phyloP scores from a whole-genome alignment of 257 asterid species.

The Craterostigma plantagineum region DNA sequence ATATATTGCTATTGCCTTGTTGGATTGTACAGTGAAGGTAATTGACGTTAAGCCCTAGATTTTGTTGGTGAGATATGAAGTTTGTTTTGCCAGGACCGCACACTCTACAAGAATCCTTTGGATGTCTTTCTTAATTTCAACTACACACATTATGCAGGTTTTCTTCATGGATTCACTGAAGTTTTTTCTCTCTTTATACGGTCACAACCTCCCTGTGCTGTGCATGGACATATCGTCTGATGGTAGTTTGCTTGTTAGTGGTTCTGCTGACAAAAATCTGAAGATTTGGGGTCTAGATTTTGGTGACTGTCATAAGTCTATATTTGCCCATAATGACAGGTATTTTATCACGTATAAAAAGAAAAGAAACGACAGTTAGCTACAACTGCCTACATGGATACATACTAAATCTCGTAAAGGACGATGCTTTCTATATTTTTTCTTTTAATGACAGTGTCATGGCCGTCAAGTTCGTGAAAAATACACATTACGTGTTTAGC shows the following conservation, averaged over 20 bases:
- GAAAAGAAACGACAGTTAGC: too few species aligned
- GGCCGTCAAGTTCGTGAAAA: slow-evolving; percentile 76
- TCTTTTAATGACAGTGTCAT: slow-evolving; percentile 43
- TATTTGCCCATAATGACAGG: slow-evolving; percentile 90
- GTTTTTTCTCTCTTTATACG: slow-evolving; percentile 59
- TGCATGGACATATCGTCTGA: slow-evolving; percentile 97
- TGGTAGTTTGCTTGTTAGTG: slow-evolving; percentile 74
- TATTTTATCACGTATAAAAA: slow-evolving; percentile 10
- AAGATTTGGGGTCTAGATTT: slow-evolving; percentile 93
- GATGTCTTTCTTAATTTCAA: slow-evolving; percentile 7
- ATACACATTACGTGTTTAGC: slow-evolving; percentile 80
- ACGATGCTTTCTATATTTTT: slow-evolving; percentile 8
- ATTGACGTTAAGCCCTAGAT: too few species aligned
- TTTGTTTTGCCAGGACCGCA: too few species aligned
- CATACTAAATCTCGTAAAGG: neutral
- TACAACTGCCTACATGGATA: too few species aligned
- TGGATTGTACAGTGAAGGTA: slow-evolving; percentile 79
- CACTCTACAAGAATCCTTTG: too few species aligned
- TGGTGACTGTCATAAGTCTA: slow-evolving; percentile 89
- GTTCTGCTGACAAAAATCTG: slow-evolving; percentile 85
- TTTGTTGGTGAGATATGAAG: too few species aligned
- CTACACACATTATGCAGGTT: slow-evolving; percentile 31
- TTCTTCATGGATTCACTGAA: slow-evolving; percentile 83
- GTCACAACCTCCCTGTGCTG: slow-evolving; percentile 76
- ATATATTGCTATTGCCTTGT: slow-evolving; percentile 69